Conservation (phyloP, 352 stramenopile species). For the Phytopythium oedochilum region DNA sequence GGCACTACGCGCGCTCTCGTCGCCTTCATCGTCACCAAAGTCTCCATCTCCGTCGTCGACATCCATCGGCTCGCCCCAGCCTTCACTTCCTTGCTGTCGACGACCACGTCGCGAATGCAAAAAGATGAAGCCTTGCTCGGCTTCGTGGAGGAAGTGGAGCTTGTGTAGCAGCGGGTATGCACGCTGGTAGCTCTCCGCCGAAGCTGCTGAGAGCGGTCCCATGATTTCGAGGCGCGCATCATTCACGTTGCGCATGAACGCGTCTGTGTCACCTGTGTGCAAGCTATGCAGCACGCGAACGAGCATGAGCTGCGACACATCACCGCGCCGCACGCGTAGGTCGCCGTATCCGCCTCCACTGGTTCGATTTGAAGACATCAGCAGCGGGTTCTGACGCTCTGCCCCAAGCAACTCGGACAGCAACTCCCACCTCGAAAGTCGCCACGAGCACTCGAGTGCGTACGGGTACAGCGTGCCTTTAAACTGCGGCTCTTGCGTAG, state of each 20-base stretch:
- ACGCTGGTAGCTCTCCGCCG: conserved; percentile 70
- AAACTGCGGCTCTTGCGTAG: conserved; percentile 70
- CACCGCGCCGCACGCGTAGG: conserved; percentile 48
- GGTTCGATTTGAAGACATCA: conserved; percentile 15
- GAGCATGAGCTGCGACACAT: conserved; percentile 73
- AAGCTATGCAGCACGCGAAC: conserved; percentile 79
- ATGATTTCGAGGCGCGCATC: conserved; percentile 69
- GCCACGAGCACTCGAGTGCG: conserved; percentile 81
- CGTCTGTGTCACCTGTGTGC: conserved; percentile 43
- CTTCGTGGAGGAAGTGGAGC: conserved; percentile 75
- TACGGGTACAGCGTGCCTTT: conserved; percentile 78
- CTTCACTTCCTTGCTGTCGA: not conserved
- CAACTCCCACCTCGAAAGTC: conserved; percentile 81
- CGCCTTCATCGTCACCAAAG: not conserved
- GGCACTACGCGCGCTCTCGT: conserved; percentile 15
- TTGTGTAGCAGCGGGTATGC: conserved; percentile 72
- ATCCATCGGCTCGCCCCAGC: conserved; percentile 1
- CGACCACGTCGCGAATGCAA: conserved; percentile 18
- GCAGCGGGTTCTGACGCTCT: conserved; percentile 60
- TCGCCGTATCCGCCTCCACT: conserved; percentile 11
- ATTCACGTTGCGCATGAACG: conserved; percentile 57
- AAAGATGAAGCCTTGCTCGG: conserved; percentile 66
- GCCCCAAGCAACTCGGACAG: conserved; percentile 69
- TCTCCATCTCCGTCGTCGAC: conserved; percentile 4
- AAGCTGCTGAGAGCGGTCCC: conserved; percentile 61